Base-by-base conservation (phyloP, 1,284 basidiomycete genomes). In the Moesziomyces aphidis region DNA sequence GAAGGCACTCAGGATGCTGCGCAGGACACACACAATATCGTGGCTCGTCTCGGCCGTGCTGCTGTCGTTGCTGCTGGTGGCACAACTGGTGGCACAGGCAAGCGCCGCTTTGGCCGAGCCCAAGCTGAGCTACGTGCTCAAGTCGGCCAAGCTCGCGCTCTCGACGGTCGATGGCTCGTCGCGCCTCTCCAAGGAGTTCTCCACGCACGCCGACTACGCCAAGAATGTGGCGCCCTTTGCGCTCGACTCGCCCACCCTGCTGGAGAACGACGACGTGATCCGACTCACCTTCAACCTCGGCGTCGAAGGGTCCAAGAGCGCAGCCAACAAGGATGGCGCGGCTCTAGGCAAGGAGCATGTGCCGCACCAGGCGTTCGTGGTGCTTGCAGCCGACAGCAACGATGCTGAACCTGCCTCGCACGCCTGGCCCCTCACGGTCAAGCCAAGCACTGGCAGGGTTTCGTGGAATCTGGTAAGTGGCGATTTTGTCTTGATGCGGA, bases 221-320 rank as follows among this genome's bases (percentile, higher is more conserved):
- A 47, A 62, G 34, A 67, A 64, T 45, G 39, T 49, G 22, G n/a
- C 73, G 7, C 64, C 73, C 4, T 75, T 72, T 31, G 65, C 58
- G 13, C 68, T 72, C 0, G 10, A 44, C 23, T 36, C 21, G 6
- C 73, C 73, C 11, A 69, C 59, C 7, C 69, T 57, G 59, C 55
- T 77, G 22, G 76, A 77, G 42, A 68, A 65, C 28, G 76, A 77
- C 39, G 76, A 77, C 57, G 72, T 77, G 44, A 65, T 77, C 51
- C 47, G 72, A 19, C 59, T 77, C 45, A 61, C 50, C 8, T 75
- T 77, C 55, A 67, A 51, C 46, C 50, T 77, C 42, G 66, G 57
- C 22, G 61, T 73, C 22, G 50, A 73, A 3, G 54, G 39, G 1
- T 51, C 55, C n/a, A 60, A 65, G 52, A 48, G 51, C 48, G 55